phyloP scores from a whole-genome alignment of 768 basidiomycete species.

The Pisolithus sp. region DNA sequence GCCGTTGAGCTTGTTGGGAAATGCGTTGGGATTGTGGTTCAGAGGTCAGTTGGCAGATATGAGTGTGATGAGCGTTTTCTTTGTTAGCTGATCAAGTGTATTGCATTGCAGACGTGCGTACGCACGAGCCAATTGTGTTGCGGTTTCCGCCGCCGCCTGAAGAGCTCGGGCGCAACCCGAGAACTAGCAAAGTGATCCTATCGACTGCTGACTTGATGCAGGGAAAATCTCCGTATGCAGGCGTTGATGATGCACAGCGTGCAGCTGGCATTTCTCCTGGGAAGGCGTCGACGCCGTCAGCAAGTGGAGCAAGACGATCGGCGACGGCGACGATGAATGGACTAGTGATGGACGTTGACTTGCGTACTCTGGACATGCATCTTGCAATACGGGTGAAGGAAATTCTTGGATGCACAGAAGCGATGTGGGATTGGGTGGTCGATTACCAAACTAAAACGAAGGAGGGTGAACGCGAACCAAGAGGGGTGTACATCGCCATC shows the following conservation, averaged over 20 bases:
- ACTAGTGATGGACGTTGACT: constrained; percentile 48
- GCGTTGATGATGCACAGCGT: constrained; percentile 39
- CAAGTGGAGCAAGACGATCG: not conserved
- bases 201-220: constrained; percentile 31
- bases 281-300: constrained; percentile 9
- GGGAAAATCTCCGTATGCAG: constrained; percentile 40
- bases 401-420: constrained; percentile 63
- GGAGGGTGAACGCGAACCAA: constrained; percentile 1
- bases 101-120: constrained; percentile 47
- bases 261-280: constrained; percentile 38
- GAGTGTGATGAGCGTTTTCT: constrained; percentile 3
- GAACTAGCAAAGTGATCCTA: not conserved
- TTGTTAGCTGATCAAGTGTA: not conserved
- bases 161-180: not conserved
- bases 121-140: constrained; percentile 56
- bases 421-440: constrained; percentile 75
- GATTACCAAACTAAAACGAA: constrained; percentile 36
- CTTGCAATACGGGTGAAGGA: constrained; percentile 56
- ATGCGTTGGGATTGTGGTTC: constrained; percentile 54
- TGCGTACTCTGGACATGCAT: constrained; percentile 55
- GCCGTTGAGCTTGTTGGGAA: constrained; percentile 56
- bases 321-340: constrained; percentile 4
- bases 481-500: constrained; percentile 26
- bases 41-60: constrained; percentile 36
- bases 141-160: constrained; percentile 45